Conservation (phyloP, 331 rosid genomes). For the Malus hybrid region DNA sequence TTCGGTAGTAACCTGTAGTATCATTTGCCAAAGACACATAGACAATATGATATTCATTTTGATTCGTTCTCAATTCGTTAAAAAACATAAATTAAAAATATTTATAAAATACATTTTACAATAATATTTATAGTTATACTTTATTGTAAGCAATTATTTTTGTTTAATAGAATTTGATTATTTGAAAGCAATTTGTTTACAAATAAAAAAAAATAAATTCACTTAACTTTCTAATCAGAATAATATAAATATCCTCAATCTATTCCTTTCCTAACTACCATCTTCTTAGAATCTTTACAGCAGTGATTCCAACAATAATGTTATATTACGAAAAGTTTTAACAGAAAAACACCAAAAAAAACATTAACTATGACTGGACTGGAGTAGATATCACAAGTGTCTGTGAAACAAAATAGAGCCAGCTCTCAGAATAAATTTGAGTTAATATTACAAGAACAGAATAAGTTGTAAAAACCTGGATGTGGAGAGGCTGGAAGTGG, state of each 20-base stretch:
- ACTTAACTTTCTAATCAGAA: no score
- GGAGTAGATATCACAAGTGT: background rate
- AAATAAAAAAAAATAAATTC: no score
- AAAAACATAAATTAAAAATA: no score
- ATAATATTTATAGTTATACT: no score
- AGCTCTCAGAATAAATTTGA: background rate
- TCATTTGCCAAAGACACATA: no score
- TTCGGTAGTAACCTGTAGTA: no score
- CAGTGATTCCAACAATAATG: background rate
- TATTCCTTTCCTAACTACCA: background rate
- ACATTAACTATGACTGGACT: background rate
- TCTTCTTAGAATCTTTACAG: background rate
- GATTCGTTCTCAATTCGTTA: no score
- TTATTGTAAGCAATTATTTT: no score
- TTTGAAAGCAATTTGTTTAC: no score
- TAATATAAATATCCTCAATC: background rate
- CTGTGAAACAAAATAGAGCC: background rate
- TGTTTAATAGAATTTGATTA: no score
- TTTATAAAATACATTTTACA: no score
- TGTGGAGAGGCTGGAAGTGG: conserved; percentile 1
- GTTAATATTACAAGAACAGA: background rate
- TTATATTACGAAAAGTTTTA: background rate
- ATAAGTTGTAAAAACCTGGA: conserved; percentile 30
- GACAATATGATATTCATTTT: no score
- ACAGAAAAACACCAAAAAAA: background rate